Evolutionary conservation across 148 eudicot species (phyloP).

Genomic region (Fallopia convolvulus): DNA sequence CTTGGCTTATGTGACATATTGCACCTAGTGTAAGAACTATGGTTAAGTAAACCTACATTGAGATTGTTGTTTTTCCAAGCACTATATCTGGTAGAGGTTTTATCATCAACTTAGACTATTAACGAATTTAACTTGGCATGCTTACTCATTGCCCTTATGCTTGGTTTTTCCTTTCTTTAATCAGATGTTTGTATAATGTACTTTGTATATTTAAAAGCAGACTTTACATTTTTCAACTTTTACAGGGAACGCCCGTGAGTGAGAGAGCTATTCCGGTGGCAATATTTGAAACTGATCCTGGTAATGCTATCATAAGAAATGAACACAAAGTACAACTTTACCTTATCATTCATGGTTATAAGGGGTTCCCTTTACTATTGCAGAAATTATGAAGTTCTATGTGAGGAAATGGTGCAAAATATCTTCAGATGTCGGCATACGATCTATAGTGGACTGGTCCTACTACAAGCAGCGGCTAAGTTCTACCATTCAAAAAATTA

Average conservation of each 20-base stretch:
- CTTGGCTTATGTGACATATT: neutral
- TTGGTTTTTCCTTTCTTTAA: neutral
- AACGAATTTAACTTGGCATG: neutral
- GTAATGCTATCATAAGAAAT: slow-evolving; percentile 30
- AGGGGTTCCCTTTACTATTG: slow-evolving; percentile 9
- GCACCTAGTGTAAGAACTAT: neutral
- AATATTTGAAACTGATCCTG: slow-evolving; percentile 85
- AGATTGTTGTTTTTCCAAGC: neutral
- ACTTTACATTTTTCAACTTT: slow-evolving; percentile 16
- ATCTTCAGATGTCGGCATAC: slow-evolving; percentile 73
- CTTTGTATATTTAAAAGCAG: neutral
- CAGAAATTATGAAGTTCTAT: slow-evolving; percentile 87
- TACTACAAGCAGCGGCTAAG: slow-evolving; percentile 94
- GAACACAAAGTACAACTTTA: neutral
- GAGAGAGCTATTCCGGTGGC: slow-evolving; percentile 99
- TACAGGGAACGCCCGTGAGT: slow-evolving; percentile 93
- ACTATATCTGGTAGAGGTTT: neutral
- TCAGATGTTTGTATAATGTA: neutral
- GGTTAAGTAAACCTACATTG: neutral
- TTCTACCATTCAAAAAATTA: slow-evolving; percentile 90
- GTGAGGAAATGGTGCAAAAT: slow-evolving; percentile 96
- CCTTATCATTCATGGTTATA: neutral
- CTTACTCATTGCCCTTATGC: neutral
- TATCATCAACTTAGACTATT: neutral
- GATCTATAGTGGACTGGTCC: slow-evolving; percentile 97